Conservation (phyloP, 441 rosid genomes). For the Erodium trifolium region DNA sequence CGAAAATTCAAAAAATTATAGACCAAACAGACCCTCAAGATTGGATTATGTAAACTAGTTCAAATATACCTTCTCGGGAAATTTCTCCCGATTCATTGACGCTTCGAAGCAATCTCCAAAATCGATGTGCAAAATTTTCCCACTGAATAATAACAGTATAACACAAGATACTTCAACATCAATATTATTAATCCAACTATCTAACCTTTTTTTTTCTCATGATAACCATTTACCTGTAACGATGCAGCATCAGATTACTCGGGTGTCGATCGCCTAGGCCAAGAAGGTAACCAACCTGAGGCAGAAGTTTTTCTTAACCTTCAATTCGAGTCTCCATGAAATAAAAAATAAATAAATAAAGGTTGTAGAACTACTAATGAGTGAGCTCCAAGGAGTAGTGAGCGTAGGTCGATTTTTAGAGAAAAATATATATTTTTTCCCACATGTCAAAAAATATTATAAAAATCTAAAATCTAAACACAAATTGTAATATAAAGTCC, state of each 20-base stretch:
- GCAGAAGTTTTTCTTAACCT: neutral
- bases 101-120: slow-evolving; percentile 99
- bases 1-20: slow-evolving; percentile 13
- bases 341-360: neutral
- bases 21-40: neutral
- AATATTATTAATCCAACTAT: neutral
- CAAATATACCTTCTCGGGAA: slow-evolving; percentile 78
- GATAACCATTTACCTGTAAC: slow-evolving; percentile 52
- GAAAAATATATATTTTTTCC: too few species aligned
- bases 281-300: slow-evolving; percentile 98
- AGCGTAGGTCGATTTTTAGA: too few species aligned
- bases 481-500: too few species aligned
- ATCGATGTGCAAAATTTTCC: slow-evolving; percentile 96
- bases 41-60: neutral
- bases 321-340: neutral
- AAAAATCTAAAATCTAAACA: too few species aligned
- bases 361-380: neutral
- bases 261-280: slow-evolving; percentile 99
- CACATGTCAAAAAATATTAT: too few species aligned
- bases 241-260: slow-evolving; percentile 93
- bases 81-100: slow-evolving; percentile 97
- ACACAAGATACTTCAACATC: slow-evolving; percentile 15
- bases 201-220: slow-evolving; percentile 9
- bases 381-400: too few species aligned
- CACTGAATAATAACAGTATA: slow-evolving; percentile 37